Conservation (phyloP, 2,329 filamentous ascomycete species). For the Talaromyces atroroseus region DNA sequence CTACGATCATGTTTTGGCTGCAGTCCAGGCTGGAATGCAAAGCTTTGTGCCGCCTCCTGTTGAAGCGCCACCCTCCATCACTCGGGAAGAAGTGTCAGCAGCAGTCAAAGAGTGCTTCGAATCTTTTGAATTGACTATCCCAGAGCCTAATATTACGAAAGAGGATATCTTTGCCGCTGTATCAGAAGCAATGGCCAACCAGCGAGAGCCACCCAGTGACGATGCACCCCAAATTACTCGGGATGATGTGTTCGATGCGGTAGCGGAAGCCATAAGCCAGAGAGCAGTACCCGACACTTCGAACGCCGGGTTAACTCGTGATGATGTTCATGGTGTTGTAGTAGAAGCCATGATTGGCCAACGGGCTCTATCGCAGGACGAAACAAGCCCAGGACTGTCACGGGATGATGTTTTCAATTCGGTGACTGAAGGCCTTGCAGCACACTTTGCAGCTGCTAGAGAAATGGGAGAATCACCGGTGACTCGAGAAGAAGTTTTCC, state of each 20-base stretch:
- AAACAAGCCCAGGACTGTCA: slow-evolving; percentile 39
- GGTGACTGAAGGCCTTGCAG: slow-evolving; percentile 52
- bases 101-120: slow-evolving; percentile 76
- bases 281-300: slow-evolving; percentile 16
- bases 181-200: slow-evolving; percentile 14
- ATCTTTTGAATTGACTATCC: slow-evolving; percentile 59
- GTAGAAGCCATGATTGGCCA: slow-evolving; percentile 51
- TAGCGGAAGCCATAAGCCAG: slow-evolving; percentile 20
- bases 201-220: background rate
- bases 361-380: slow-evolving; percentile 29
- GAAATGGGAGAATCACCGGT: slow-evolving; percentile 52
- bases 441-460: slow-evolving; percentile 42
- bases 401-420: slow-evolving; percentile 55
- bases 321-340: slow-evolving; percentile 55
- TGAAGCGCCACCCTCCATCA: slow-evolving; percentile 50
- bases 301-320: slow-evolving; percentile 42
- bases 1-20: slow-evolving; percentile 77
- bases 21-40: slow-evolving; percentile 79
- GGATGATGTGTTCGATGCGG: slow-evolving; percentile 55
- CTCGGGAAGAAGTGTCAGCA: slow-evolving; percentile 11
- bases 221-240: slow-evolving; percentile 10
- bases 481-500: slow-evolving; percentile 53
- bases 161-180: slow-evolving; percentile 16
- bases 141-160: slow-evolving; percentile 15
- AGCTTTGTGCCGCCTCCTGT: slow-evolving; percentile 71